Base-by-base conservation (phyloP, 768 basidiomycete species). In the Rhodocollybia butyracea region DNA sequence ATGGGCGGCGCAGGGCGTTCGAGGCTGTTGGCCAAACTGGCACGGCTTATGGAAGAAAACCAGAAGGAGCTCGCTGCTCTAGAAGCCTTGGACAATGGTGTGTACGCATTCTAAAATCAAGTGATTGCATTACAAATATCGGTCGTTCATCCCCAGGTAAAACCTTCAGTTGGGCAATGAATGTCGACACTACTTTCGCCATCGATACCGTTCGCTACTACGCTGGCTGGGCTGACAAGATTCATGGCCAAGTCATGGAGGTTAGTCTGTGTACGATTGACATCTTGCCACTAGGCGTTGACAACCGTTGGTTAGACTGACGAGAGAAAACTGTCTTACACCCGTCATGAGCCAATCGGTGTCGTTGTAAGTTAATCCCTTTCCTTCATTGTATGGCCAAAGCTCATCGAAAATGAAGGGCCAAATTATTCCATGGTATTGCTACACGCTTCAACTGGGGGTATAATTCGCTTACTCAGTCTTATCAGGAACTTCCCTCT, bases 281-380 rank as follows among this genome's bases (percentile, higher is more conserved):
- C 21, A 17, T 24, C n/a, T 27, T 42, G 7, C 17, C n/a, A 40
- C 15, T 17, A 30, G n/a, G 32, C 30, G 27, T 17, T 40, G 7
- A 47, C 26, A 34, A 43, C 10, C 22, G 40, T 45, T 32, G 53
- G 2, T 27, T 19, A 59, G 52, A 60, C 57, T 15, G 54, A 58
- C 43, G 59, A 60, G 17, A 39, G 41, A 22, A 84, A 82, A 70
- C 69, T 85, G 47, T 75, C 73, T 2, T 85, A 84, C 68, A 85
- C 84, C 6, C 69, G 78, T 21, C 82, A 84, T 63, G 84, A 86
- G 64, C 85, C 85, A 4, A 71, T 81, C 59, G 80, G 81, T 27
- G 81, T 81, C 62, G 77, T 71, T 55, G 75, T 73, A 52, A 75
- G 36, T 5, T 11, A 45, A 19, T n/a, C 3, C 22, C 42, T 52